Evolutionary conservation across 805 yeast genomes (phyloP), one percentile per base, ranked within the genome.

Genomic region (Torulaspora maleeae): DNA sequence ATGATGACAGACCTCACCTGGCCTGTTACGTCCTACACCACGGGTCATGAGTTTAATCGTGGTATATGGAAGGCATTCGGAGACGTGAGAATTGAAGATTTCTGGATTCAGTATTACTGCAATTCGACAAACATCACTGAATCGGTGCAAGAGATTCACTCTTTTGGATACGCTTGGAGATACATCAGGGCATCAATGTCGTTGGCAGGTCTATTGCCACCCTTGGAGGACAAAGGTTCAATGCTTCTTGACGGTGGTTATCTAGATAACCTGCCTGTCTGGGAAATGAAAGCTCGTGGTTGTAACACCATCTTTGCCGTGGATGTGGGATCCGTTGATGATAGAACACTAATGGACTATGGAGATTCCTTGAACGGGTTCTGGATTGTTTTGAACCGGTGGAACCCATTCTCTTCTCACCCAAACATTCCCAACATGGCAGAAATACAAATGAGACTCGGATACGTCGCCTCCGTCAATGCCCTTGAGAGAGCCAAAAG

Each of bases 51-150:
- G 64, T 91, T 91, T 66, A 91, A 91, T 64, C 74, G 98, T 54
- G 98, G 99, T 40, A 79, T 91, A n/a, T 93, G 97, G 96, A 91
- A 93, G 64, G 79, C 87, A 0, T 86, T 91, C 69, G 97, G 98
- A 0, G 91, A 87, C 52, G 77, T 82, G 11, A 82, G 96, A 57
- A 88, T 91, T 53, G 99, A 91, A 62, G 99, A 91, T 61, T 91
- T 91, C 63, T 91, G 99, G 99, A 75, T 91, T 49, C 81, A 77
- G 50, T 91, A 78, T 63, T 91, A 79, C 61, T 82, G 93, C 58
- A 91, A 93, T 61, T 87, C 98, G 1, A 91, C 99, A 12, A 91
- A 91, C 61, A 87, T 91, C 43, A 93, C 99, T 2, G 86, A 89
- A 53, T 90, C 97, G 0, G 79, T 88, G 17, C 93, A 91, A 95